phyloP scores from a whole-genome alignment of 352 stramenopile species.

The Phytopythium aichiense region DNA sequence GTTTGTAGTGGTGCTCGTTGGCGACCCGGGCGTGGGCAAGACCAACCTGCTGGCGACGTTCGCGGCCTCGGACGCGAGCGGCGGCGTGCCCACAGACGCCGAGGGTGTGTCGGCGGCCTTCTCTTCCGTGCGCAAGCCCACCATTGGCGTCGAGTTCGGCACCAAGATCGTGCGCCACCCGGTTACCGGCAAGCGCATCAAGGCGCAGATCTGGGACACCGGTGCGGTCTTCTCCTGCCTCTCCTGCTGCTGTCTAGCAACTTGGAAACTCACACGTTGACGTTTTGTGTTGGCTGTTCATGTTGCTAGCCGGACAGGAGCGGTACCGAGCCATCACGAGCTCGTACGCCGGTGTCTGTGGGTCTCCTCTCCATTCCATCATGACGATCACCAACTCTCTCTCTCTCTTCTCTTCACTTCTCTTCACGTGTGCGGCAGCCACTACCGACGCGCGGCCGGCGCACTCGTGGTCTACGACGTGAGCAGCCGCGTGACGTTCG shows the following conservation, averaged over 20 bases:
- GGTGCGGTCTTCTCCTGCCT: constrained; percentile 12
- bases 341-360: constrained; percentile 34
- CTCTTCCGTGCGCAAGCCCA: constrained; percentile 59
- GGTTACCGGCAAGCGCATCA: constrained; percentile 74
- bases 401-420: neutral
- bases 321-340: constrained; percentile 81
- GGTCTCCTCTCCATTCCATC: neutral
- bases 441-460: constrained; percentile 70
- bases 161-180: constrained; percentile 69
- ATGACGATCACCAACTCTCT: neutral
- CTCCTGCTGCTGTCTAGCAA: neutral
- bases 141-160: constrained; percentile 80
- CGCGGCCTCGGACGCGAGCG: constrained; percentile 38
- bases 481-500: constrained; percentile 53
- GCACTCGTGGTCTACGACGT: constrained; percentile 80
- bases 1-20: constrained; percentile 65
- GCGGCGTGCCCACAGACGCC: constrained; percentile 18
- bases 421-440: too few relatives aligned
- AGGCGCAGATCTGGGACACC: constrained; percentile 84
- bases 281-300: neutral
- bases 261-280: neutral
- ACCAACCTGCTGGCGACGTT: constrained; percentile 87
- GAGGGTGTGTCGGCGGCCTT: constrained; percentile 41
- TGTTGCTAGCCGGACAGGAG: constrained; percentile 51
- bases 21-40: constrained; percentile 87